phyloP scores from a whole-genome alignment of 2,329 filamentous ascomycete species.

The Aspergillus viridinutans region DNA sequence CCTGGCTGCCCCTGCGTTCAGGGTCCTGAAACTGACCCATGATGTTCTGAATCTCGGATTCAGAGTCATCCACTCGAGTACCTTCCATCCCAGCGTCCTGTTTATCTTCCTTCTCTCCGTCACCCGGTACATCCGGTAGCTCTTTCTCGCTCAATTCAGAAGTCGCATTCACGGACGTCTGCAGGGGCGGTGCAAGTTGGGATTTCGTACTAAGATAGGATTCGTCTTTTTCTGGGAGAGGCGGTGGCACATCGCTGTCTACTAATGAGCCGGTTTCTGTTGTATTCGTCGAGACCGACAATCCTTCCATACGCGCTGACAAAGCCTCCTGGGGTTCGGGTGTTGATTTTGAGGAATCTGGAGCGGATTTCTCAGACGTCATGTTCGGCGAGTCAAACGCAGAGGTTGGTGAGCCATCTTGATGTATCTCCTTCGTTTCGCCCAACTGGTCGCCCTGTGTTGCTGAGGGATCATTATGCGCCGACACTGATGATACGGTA shows the following conservation, averaged over 20 bases:
- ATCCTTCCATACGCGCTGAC: conserved; percentile 25
- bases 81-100: conserved; percentile 53
- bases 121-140: conserved; percentile 33
- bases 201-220: conserved; percentile 46
- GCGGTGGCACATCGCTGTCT: conserved; percentile 35
- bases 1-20: conserved; percentile 64
- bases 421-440: conserved; percentile 13
- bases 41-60: conserved; percentile 89
- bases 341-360: conserved; percentile 9
- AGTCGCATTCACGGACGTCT: conserved; percentile 36
- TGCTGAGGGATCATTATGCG: conserved; percentile 16
- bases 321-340: conserved; percentile 20
- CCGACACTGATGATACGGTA: conserved; percentile 13
- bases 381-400: conserved; percentile 2
- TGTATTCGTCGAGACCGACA: conserved; percentile 27
- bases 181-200: conserved; percentile 30
- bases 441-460: conserved; percentile 6
- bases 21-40: conserved; percentile 91
- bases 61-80: conserved; percentile 64
- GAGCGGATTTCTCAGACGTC: conserved; percentile 3
- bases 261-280: conserved; percentile 14
- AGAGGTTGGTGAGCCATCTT: conserved; percentile 2
- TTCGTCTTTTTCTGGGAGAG: conserved; percentile 49
- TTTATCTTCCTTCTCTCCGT: conserved; percentile 38
- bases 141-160: conserved; percentile 38